Percentiles rank a stretch among this genome's conserved stretches.
Evolutionary conservation across 306 rosid species (phyloP).

Genomic region (Trifolium subterraneum): DNA sequence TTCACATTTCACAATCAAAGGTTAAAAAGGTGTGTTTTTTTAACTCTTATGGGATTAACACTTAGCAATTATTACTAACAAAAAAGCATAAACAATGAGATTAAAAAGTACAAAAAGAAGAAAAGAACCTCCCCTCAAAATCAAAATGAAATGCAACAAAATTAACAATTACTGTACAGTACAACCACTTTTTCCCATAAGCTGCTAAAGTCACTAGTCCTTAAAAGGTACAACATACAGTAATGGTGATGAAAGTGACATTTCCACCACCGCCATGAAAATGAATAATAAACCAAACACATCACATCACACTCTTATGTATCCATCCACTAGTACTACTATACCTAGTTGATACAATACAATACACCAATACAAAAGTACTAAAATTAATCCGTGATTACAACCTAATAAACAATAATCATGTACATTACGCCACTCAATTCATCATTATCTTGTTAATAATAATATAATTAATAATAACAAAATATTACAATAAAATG

Average conservation of each 20-base stretch:
- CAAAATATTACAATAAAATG: neutral
- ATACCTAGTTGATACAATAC: slow-evolving; percentile 16
- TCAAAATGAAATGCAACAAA: neutral
- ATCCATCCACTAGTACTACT: slow-evolving; percentile 27
- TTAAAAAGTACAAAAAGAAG: too few species aligned
- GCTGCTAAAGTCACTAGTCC: slow-evolving; percentile 62
- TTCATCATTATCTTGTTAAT: neutral
- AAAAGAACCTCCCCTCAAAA: slow-evolving; percentile 15
- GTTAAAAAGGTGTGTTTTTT: slow-evolving; percentile 31
- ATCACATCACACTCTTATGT: slow-evolving; percentile 41
- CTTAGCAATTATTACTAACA: too few species aligned
- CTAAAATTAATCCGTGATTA: slow-evolving; percentile 26
- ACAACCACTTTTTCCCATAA: slow-evolving; percentile 43
- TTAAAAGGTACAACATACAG: slow-evolving; percentile 33
- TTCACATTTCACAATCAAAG: slow-evolving; percentile 59
- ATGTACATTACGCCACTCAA: slow-evolving; percentile 21
- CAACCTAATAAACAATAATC: neutral
- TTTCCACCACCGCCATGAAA: slow-evolving; percentile 39
- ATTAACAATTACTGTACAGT: slow-evolving; percentile 12
- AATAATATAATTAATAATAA: neutral
- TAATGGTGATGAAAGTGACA: slow-evolving; percentile 51
- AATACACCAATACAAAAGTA: slow-evolving; percentile 19
- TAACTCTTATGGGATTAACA: neutral
- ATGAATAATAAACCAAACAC: slow-evolving; percentile 33
- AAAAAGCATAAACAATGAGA: too few species aligned